Conservation (phyloP, 306 rosid genomes). For the Potentilla sterilis region DNA sequence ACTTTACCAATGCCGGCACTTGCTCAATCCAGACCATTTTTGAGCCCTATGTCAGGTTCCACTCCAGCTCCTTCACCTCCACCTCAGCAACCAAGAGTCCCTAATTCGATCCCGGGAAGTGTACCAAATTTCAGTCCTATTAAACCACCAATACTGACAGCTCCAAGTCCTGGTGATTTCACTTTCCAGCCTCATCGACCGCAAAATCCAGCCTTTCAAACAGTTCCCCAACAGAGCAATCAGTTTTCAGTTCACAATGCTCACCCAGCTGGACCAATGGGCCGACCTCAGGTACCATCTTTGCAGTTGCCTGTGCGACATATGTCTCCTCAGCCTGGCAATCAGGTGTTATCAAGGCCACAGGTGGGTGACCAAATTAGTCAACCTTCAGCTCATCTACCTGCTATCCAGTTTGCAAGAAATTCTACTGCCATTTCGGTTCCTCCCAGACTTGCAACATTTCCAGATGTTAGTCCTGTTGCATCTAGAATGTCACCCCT, state of each 20-base stretch:
- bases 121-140: slow-evolving; percentile 31
- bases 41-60: slow-evolving; percentile 32
- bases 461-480: slow-evolving; percentile 44
- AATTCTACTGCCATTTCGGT: slow-evolving; percentile 37
- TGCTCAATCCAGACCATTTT: slow-evolving; percentile 2
- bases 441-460: slow-evolving; percentile 49
- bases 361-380: slow-evolving; percentile 42
- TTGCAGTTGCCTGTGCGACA: slow-evolving; percentile 43
- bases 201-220: slow-evolving; percentile 46
- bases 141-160: slow-evolving; percentile 35
- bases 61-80: slow-evolving; percentile 36
- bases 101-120: slow-evolving; percentile 43
- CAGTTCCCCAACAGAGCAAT: slow-evolving; percentile 37
- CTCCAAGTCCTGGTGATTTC: slow-evolving; percentile 60
- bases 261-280: slow-evolving; percentile 19
- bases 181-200: slow-evolving; percentile 63
- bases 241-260: slow-evolving; percentile 40
- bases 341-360: slow-evolving; percentile 55
- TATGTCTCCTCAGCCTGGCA: slow-evolving; percentile 34
- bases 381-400: slow-evolving; percentile 41
- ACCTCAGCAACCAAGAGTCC: slow-evolving; percentile 52
- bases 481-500: slow-evolving; percentile 35
- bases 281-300: slow-evolving; percentile 43
- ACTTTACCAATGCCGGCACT: slow-evolving; percentile 33
- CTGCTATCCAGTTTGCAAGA: slow-evolving; percentile 44